Base-by-base conservation (phyloP, 176 grass and related monocot genomes). In the Calamus simplicifolius region DNA sequence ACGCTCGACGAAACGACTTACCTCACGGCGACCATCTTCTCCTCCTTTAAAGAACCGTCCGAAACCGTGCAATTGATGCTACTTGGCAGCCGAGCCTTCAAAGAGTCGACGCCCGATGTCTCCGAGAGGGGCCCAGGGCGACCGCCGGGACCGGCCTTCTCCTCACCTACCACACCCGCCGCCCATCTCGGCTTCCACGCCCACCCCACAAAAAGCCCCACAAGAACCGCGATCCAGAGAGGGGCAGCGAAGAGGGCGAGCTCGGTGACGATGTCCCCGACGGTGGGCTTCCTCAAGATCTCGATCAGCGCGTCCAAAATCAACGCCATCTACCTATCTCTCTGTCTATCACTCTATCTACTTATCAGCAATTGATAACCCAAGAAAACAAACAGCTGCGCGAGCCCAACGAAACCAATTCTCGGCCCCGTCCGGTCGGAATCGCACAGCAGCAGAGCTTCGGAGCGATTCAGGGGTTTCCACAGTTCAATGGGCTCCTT, bases 151-250 rank as follows among this genome's bases (percentile, higher is more conserved):
- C 25, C 25, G 0, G 10, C 62, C 38, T 1, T 56, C 10, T 31
- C 28, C 18, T 26, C 55, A 16, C 74, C 49, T 60, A 87, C 52
- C 52, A 79, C 57, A 1, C 31, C 68, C 18, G 57, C 57, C 2
- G 78, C 84, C 92, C 92, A 97, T 12, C 72, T 69, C 4, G 92
- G 92, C 12, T 84, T 82, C 92, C 92, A 97, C 0, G 73, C 87
- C 92, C 92, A 97, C 1, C 92, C 92, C 17, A 91, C 5, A 55
- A 97, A 60, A 28, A 97, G 68, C 5, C 92, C 92, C 0, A 75
- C 62, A 53, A 90, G 66, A 0, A 75, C 73, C 8, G 92, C 92
- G 64, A 91, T 59, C 78, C 83, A 90, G 29, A 97, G 74, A 31
- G 83, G 87, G 31, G 87, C 69, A 29, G 79, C 73, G 21, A 90